A percentile compares a stretch with the other conserved stretches of the same genome.
phyloP scores from a whole-genome alignment of 148 eudicot species.

The Cornus kousa region DNA sequence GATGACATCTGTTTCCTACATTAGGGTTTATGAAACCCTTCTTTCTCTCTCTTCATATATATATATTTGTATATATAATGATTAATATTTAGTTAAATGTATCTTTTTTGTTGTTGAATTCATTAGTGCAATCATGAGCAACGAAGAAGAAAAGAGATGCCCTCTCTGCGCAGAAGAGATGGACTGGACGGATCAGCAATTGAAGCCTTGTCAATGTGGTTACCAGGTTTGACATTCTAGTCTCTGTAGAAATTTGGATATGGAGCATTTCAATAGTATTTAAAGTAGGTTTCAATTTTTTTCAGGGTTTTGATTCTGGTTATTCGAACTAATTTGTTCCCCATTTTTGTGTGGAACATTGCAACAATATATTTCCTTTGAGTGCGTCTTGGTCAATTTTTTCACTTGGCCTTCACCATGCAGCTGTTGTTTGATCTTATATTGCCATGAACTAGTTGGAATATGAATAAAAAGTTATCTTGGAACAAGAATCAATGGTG shows the following conservation, averaged over 20 bases:
- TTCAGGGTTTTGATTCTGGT: neutral
- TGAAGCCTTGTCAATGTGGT: slow-evolving; percentile 63
- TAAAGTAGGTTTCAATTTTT: neutral
- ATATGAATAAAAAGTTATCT: neutral
- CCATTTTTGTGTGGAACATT: neutral
- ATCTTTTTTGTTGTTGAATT: neutral
- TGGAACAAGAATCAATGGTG: neutral
- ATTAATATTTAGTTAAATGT: neutral
- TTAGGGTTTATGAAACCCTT: slow-evolving; percentile 8
- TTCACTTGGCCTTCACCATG: neutral
- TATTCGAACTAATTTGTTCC: neutral
- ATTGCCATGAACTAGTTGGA: neutral
- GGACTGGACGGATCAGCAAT: slow-evolving; percentile 71
- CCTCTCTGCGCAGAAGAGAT: slow-evolving; percentile 63
- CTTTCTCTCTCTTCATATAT: neutral
- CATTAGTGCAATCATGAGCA: slow-evolving; percentile 38
- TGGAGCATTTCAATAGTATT: neutral
- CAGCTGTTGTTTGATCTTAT: neutral
- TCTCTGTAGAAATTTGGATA: neutral
- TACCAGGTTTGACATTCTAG: slow-evolving; percentile 34
- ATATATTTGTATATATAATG: neutral
- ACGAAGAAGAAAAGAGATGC: slow-evolving; percentile 52
- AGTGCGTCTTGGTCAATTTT: neutral
- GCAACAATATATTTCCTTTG: neutral
- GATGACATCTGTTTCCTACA: neutral